A percentile compares a stretch with the other conserved stretches of the same genome.
Evolutionary conservation across 441 rosid genomes (phyloP).

Genomic region (Euphorbia schlechtendalii): DNA sequence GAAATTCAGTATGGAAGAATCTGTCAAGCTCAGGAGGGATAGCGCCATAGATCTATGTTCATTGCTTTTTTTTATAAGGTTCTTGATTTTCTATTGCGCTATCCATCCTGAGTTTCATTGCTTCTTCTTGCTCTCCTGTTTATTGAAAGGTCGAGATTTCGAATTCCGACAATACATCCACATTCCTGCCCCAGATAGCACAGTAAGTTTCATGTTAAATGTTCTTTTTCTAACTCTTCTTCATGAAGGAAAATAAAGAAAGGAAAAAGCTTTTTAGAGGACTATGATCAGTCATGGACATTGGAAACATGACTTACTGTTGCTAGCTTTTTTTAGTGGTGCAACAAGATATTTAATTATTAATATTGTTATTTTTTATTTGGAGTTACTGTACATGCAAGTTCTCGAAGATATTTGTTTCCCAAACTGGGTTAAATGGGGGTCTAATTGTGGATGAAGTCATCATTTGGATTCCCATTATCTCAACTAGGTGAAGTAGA

Average conservation of each 20-base stretch:
- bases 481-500: not conserved
- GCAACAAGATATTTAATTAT: too few relatives aligned
- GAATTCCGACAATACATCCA: not conserved
- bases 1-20: constrained; percentile 38
- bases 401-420: not conserved
- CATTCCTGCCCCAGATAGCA: not conserved
- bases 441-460: not conserved
- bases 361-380: too few relatives aligned
- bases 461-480: not conserved
- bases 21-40: constrained; percentile 98
- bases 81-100: constrained; percentile 43
- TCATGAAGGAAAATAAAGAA: not conserved
- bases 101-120: constrained; percentile 98
- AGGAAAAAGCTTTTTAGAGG: not conserved
- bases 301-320: not conserved
- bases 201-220: not conserved
- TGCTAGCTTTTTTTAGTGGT: not conserved
- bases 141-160: not conserved
- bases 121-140: constrained; percentile 50
- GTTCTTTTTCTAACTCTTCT: not conserved
- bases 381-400: not conserved
- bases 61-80: not conserved
- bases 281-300: not conserved
- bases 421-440: not conserved
- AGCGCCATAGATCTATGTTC: constrained; percentile 46